Conservation (phyloP, 2,329 filamentous ascomycete genomes). For the Colletotrichum musicola region DNA sequence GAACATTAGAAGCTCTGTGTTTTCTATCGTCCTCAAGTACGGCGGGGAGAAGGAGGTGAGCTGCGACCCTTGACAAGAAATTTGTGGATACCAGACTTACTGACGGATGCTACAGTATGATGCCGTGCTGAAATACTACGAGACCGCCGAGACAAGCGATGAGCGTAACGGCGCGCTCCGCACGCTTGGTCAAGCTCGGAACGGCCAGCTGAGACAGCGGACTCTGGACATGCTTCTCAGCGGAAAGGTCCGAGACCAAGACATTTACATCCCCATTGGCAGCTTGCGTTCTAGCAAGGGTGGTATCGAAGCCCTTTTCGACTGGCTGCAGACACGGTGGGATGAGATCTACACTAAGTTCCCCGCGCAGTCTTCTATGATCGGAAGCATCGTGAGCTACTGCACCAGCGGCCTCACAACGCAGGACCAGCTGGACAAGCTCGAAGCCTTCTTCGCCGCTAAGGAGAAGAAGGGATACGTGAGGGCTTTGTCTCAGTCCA, state of each 20-base stretch:
- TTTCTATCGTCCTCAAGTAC: conserved; percentile 84
- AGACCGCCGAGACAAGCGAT: conserved; percentile 59
- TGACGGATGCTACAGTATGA: conserved; percentile 71
- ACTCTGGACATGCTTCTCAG: conserved; percentile 82
- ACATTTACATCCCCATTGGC: conserved; percentile 89
- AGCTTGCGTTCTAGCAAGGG: conserved; percentile 82
- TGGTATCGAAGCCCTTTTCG: conserved; percentile 84
- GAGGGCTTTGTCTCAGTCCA: conserved; percentile 88
- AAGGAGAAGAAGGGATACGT: conserved; percentile 90
- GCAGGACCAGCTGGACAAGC: conserved; percentile 78
- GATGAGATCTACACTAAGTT: conserved; percentile 84
- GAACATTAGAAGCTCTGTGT: conserved; percentile 89
- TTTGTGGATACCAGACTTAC: not conserved
- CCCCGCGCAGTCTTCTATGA: conserved; percentile 87
- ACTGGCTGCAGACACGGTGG: conserved; percentile 91
- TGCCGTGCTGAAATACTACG: conserved; percentile 75
- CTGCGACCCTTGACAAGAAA: conserved; percentile 6
- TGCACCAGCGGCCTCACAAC: conserved; percentile 85
- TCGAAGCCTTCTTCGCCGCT: conserved; percentile 83
- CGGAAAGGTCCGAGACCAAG: conserved; percentile 91
- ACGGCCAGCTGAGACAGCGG: conserved; percentile 83
- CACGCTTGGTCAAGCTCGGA: conserved; percentile 81
- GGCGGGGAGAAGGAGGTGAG: conserved; percentile 85
- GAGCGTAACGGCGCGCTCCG: conserved; percentile 94
- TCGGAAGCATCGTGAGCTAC: conserved; percentile 86